These are phyloP conservation scores for Lupinus albus DNA, from an alignment of 306 rosid genomes.

Conservation along the genomic window DNA sequence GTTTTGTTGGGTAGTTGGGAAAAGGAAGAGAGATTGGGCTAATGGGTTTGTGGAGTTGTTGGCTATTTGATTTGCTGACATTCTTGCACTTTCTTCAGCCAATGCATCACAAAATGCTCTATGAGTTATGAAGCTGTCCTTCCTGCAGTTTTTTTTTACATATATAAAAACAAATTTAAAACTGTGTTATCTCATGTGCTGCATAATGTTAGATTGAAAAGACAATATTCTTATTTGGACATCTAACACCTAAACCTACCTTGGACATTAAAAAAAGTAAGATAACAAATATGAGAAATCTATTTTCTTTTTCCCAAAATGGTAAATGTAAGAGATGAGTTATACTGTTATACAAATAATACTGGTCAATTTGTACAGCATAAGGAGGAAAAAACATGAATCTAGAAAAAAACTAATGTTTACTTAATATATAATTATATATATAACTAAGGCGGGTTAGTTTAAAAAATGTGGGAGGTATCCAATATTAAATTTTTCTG, in stretches of 20 bases:
- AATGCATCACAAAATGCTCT: constrained; percentile 96
- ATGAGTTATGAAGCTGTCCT: constrained; percentile 94
- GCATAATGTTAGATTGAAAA: no score
- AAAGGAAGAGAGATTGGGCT: constrained; percentile 62
- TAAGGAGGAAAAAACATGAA: no score
- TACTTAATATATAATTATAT: no score
- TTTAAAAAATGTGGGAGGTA: background rate
- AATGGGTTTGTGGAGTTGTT: constrained; percentile 38
- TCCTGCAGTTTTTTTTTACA: constrained; percentile 57
- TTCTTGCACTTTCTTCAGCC: constrained; percentile 90
- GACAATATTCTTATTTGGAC: no score
- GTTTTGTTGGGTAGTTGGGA: constrained; percentile 43
- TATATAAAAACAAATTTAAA: background rate
- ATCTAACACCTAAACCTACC: background rate
- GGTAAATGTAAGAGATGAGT: no score
- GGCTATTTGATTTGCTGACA: constrained; percentile 58
- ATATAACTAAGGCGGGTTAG: no score
- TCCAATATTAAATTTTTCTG: background rate
- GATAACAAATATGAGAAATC: no score
- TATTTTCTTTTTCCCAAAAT: no score
- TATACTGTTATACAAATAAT: no score
- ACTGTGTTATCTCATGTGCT: background rate
- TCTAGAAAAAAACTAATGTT: no score
- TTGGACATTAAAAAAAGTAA: no score
- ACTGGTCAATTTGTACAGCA: no score